Evolutionary conservation across 2,329 filamentous ascomycete species (phyloP), one percentile per base, ranked within the genome.

Genomic region (Pestalotiopsis sp.): DNA sequence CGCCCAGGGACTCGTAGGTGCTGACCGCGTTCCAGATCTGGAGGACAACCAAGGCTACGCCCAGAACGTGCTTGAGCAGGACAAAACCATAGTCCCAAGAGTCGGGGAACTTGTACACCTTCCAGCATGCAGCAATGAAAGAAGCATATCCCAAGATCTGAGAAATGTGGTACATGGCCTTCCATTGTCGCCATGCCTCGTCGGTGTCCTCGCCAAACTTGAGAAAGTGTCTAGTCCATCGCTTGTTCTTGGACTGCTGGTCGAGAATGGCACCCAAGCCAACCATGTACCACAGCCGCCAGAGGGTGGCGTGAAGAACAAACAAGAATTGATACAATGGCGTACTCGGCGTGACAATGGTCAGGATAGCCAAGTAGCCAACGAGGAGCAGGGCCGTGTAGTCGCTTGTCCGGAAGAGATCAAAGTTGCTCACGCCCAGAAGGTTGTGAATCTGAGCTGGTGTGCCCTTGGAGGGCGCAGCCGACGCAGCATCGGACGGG

Each of bases 121-220:
- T 99, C 94, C 94, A 98, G 73, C 93, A 94, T 1, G 95, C 94
- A 20, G 94, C 94, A 70, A 95, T 86, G 79, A 98, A 97, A 69
- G 93, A 95, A 23, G 91, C 87, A 76, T 97, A 95, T 81, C 93
- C 95, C 89, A 98, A 91, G 68, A 90, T 90, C 88, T 95, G 95
- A 81, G 94, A 97, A 73, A 98, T 86, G 78, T 99, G 94, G 76
- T 98, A 98, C 76, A 97, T 90, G 39, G 92, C 94, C 82, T 98
- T 98, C 96, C 96, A 99, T 79, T 99, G 95, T 68, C 92, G 91
- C 96, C 96, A 99, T 4, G 95, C 95, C 81, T 98, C 96, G 70
- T 92, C 91, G 3, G 91, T 91, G 70, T 89, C 94, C 79, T 98
- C 96, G 71, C 96, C 96, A 76, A 92, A 98, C 80, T 99, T 99